Base-by-base conservation (phyloP, 495 filamentous ascomycete genomes). In the Penicillium chermesinum region DNA sequence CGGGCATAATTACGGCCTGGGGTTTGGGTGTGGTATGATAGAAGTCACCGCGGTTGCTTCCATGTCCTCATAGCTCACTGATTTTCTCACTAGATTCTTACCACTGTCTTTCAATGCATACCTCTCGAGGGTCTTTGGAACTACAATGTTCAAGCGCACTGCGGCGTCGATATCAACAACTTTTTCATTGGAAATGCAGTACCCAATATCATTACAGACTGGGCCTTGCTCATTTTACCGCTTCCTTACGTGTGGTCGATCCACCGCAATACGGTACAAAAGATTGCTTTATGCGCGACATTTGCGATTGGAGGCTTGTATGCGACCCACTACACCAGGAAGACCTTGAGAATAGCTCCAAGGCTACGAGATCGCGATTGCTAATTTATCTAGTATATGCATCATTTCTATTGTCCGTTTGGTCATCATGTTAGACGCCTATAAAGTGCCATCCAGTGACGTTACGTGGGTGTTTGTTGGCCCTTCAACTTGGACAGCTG, bases 121-220 rank as follows among this genome's bases (percentile, higher is more conserved):
- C 41, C 41, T 17, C 25, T 33, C 10, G 21, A 33, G n/a, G 21
- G 22, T 9, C 25, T 43, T 15, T 43, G 41, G 22, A 30, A 43
- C 30, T 33, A 17, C 25, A 30, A 22, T 15, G 13, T 33, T 14
- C 12, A 25, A 14, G 3, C 41, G 8, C 25, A 30, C 13, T 43
- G 41, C 32, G 25, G 25, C 2, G 41, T 43, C 10, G n/a, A 43
- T 30, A 43, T 30, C 21, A 30, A 33, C 12, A 16, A 30, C 6
- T 43, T 43, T 30, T 33, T 43, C 13, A 30, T 43, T 30, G 41
- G 21, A 3, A 33, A 30, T 16, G 20, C 41, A 17, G 25, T 43
- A 15, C 41, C 41, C 5, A 43, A 43, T 33, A 43, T 43, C 41
- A 14, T 43, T 15, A 32, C 25, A 1, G 41, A 43, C 18, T 30